Base-by-base conservation (phyloP, 73 alveolate genomes). In the Paramecium primaurelia region DNA sequence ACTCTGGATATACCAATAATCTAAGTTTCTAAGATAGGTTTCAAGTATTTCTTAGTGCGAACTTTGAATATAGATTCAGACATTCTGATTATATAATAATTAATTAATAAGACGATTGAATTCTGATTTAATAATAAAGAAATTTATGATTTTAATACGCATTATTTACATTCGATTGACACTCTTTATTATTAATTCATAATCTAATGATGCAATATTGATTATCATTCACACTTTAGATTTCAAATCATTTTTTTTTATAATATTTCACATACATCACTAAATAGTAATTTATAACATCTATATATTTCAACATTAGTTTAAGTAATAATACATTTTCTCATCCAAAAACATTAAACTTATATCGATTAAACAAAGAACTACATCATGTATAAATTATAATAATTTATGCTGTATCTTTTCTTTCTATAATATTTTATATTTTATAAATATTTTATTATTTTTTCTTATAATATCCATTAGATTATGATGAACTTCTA, bases 1-100 rank as follows among this genome's bases (percentile, higher is more conserved):
- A 75, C 88, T 75, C 88, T 34, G n/a, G 88, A 32, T 37, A 40
- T 32, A 34, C 88, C 88, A 36, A 75, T 34, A 2, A 75, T 11
- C 49, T 75, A 20, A 1, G 88, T 75, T 34, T 75, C 88, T 32
- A 75, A 22, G 20, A 75, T 40, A 5, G 88, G 68, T 36, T 75
- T 75, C 32, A 54, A 18, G 20, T 54, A 54, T 54, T 54, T 54
- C 69, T 54, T n/a, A 54, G 69, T 54, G 6, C 69, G 69, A 54
- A 54, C 69, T 54, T 54, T 54, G 34, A 16, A 54, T 18, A 54
- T 54, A 22, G 69, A 54, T 54, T 54, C 69, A 54, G 69, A 54
- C 69, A 54, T 54, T 2, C 9, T 22, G 20, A 54, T 54, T 54
- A 54, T 54, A 64, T 64, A 64, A 64, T 64, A 64, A 64, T 64